Percentiles rank a stretch among this genome's conserved stretches.
These are phyloP conservation scores for Lomentospora prolificans DNA, from an alignment of 2,329 filamentous ascomycete genomes.

Conservation along the genomic window DNA sequence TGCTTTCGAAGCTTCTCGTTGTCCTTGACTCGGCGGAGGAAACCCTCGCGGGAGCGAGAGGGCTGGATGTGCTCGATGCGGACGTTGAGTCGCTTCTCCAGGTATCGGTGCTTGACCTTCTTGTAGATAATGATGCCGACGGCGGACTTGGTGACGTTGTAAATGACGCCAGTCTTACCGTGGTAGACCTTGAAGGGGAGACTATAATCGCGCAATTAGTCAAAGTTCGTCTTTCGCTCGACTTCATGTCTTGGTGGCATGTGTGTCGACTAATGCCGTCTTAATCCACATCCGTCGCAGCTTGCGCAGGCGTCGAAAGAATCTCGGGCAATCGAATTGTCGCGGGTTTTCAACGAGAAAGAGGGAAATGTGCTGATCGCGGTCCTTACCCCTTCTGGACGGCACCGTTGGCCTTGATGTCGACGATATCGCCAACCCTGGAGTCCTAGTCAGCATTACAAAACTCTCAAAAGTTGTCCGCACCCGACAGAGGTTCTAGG, in stretches of 20 bases:
- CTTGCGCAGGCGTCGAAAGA: neutral
- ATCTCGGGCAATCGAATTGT: neutral
- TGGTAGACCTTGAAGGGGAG: slow-evolving; percentile 99
- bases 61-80: slow-evolving; percentile 93
- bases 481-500: neutral
- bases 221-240: neutral
- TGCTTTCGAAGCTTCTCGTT: slow-evolving; percentile 89
- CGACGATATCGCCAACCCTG: slow-evolving; percentile 96
- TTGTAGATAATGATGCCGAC: slow-evolving; percentile 99
- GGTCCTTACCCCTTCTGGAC: slow-evolving; percentile 84
- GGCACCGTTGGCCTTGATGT: slow-evolving; percentile 97
- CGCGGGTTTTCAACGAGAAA: slow-evolving; percentile 6
- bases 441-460: neutral
- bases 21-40: slow-evolving; percentile 90
- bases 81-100: slow-evolving; percentile 99
- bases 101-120: slow-evolving; percentile 98
- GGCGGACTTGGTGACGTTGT: slow-evolving; percentile 98
- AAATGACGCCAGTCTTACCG: slow-evolving; percentile 96
- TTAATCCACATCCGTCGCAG: no score
- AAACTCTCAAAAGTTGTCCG: slow-evolving; percentile 28
- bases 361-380: slow-evolving; percentile 5
- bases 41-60: slow-evolving; percentile 93
- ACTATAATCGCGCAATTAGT: slow-evolving; percentile 34
- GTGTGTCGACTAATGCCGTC: neutral
- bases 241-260: neutral